Evolutionary conservation across 805 yeast genomes (phyloP).

Genomic region (Helenozyma rhizophorensis): DNA sequence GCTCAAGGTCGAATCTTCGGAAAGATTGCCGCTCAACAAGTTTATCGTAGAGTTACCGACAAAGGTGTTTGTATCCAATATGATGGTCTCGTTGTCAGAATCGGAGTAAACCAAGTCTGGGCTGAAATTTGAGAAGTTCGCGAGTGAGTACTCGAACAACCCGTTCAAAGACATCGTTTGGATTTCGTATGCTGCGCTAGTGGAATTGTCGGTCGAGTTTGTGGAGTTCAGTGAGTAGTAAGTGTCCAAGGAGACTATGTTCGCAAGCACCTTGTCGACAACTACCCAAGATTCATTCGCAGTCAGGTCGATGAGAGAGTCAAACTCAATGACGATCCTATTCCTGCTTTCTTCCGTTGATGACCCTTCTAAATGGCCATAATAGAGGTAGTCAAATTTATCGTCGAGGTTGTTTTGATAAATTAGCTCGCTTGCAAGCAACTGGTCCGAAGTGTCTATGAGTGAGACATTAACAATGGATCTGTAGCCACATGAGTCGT

Average conservation of each 20-base stretch:
- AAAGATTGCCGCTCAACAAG: conserved; percentile 25
- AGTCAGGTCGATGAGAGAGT: conserved; percentile 18
- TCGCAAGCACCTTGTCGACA: conserved; percentile 60
- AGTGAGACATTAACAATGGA: conserved; percentile 78
- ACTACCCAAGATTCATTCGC: conserved; percentile 48
- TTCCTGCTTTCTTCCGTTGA: conserved; percentile 24
- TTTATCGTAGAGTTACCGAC: conserved; percentile 41
- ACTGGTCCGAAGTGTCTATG: conserved; percentile 41
- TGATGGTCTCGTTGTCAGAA: conserved; percentile 17
- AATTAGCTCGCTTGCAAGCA: conserved; percentile 42
- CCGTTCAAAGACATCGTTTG: conserved; percentile 56
- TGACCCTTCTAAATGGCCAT: conserved; percentile 59
- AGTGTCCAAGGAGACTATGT: conserved; percentile 44
- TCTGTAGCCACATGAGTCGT: conserved; percentile 62
- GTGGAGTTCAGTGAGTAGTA: conserved; percentile 19
- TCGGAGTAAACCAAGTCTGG: conserved; percentile 21
- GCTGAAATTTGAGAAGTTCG: conserved; percentile 50
- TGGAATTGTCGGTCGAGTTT: conserved; percentile 16
- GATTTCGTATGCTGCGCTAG: conserved; percentile 1
- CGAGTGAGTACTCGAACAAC: conserved; percentile 72
- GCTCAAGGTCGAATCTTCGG: conserved; percentile 14
- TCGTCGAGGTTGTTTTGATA: conserved; percentile 77
- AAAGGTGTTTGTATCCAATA: conserved; percentile 29
- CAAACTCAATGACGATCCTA: conserved; percentile 26
- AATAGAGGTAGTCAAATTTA: conserved; percentile 74